phyloP scores from a whole-genome alignment of 352 stramenopile species.

The Globisporangium camurandrum region DNA sequence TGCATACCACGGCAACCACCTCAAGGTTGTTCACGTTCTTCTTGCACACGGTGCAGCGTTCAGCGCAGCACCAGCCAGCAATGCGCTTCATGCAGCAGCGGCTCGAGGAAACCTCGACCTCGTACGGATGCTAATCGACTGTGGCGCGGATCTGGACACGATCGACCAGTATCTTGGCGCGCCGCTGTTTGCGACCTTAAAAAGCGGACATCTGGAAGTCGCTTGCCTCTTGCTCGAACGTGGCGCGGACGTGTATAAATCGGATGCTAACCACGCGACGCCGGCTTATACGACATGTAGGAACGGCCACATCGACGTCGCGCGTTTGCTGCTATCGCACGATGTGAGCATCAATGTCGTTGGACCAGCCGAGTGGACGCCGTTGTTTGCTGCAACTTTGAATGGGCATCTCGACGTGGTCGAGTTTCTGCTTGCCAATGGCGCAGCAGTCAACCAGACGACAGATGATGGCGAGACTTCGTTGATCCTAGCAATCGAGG shows the following conservation, averaged over 20 bases:
- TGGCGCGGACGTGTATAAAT: background rate
- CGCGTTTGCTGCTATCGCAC: background rate
- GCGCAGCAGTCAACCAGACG: background rate
- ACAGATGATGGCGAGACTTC: background rate
- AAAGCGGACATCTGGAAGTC: background rate
- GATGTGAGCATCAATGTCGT: no score
- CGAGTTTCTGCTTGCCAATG: background rate
- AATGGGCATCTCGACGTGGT: background rate
- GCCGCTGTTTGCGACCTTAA: background rate
- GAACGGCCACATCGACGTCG: no score
- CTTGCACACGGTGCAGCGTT: no score
- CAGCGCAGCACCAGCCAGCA: no score
- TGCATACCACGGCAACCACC: no score
- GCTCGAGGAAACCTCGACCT: no score
- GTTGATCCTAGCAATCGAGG: background rate
- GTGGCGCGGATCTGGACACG: background rate
- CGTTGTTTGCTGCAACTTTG: no score
- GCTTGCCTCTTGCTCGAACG: background rate
- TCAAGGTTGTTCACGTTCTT: no score
- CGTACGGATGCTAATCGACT: no score
- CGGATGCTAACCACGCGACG: background rate
- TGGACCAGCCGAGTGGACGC: no score
- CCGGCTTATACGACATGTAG: background rate
- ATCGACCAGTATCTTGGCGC: no score
- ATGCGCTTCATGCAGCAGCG: background rate